Conservation (phyloP, 2,329 filamentous ascomycete species). For the Aspergillus awamori region DNA sequence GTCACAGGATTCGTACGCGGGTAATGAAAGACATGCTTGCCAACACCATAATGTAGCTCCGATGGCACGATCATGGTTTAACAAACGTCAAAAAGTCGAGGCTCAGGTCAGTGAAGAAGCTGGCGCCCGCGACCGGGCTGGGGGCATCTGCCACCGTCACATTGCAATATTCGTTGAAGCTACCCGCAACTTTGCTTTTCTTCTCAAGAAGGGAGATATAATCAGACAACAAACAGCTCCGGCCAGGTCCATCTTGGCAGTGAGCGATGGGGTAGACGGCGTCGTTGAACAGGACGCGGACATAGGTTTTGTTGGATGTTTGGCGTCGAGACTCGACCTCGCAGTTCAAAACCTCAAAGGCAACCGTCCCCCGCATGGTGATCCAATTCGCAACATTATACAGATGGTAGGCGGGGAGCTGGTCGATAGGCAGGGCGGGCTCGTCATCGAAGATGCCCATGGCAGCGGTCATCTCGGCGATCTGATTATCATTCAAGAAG, state of each 20-base stretch:
- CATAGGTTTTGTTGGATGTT: constrained; percentile 40
- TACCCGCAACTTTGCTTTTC: constrained; percentile 54
- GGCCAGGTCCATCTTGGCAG: constrained; percentile 60
- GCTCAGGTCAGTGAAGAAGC: constrained; percentile 35
- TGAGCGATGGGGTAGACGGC: constrained; percentile 62
- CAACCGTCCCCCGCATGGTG: constrained; percentile 67
- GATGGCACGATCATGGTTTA: constrained; percentile 23
- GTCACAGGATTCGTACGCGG: too few species aligned
- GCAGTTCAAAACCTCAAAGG: constrained; percentile 66
- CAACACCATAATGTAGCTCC: too few species aligned
- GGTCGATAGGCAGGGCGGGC: constrained; percentile 50
- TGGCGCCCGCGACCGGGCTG: constrained; percentile 20
- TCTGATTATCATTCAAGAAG: constrained; percentile 69
- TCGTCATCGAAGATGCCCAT: constrained; percentile 65
- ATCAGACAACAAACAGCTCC: constrained; percentile 53
- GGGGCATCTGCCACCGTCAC: constrained; percentile 17
- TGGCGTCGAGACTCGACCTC: constrained; percentile 9
- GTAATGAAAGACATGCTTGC: too few species aligned
- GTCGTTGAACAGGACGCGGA: constrained; percentile 65
- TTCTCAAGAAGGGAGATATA: constrained; percentile 50
- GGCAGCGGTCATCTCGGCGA: constrained; percentile 62
- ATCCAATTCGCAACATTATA: constrained; percentile 56
- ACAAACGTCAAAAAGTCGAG: constrained; percentile 33
- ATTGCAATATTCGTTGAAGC: constrained; percentile 45
- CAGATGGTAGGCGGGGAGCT: constrained; percentile 49